phyloP scores from a whole-genome alignment of 2,329 filamentous ascomycete species.

The Cladophialophora immunda region DNA sequence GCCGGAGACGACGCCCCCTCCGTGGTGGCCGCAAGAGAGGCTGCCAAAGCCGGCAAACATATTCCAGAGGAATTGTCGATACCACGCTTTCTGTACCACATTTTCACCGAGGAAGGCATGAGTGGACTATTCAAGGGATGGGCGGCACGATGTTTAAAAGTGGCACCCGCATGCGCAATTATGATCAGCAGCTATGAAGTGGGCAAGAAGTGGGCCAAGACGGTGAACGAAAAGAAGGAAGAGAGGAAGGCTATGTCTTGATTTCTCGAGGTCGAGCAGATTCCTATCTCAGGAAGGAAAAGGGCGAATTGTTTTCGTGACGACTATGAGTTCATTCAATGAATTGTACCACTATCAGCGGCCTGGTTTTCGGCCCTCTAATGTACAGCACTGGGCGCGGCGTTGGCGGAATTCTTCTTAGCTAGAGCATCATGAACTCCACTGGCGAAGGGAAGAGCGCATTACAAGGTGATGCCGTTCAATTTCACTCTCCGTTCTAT shows the following conservation, averaged over 20 bases:
- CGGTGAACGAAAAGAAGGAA: slow-evolving; percentile 70
- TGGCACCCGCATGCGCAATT: slow-evolving; percentile 95
- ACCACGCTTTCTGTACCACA: slow-evolving; percentile 85
- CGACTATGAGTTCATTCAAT: background rate
- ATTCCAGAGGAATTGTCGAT: slow-evolving; percentile 79
- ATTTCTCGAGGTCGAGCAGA: background rate
- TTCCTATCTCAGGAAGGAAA: background rate
- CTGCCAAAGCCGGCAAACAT: slow-evolving; percentile 37
- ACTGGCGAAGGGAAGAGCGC: background rate
- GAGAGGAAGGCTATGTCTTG: slow-evolving; percentile 21
- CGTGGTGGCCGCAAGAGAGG: slow-evolving; percentile 31
- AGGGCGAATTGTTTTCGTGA: background rate
- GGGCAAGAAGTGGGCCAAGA: slow-evolving; percentile 85
- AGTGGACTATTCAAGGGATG: slow-evolving; percentile 88
- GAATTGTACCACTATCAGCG: background rate
- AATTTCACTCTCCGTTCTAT: background rate
- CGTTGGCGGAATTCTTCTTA: background rate
- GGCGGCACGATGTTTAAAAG: slow-evolving; percentile 90
- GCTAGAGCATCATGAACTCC: background rate
- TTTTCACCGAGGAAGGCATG: slow-evolving; percentile 84
- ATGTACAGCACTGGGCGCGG: background rate
- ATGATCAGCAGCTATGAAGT: slow-evolving; percentile 99
- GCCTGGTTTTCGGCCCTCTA: background rate
- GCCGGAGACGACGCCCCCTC: slow-evolving; percentile 49
- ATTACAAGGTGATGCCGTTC: background rate